Evolutionary conservation across 441 rosid genomes (phyloP).

Genomic region (Populus hybrid): DNA sequence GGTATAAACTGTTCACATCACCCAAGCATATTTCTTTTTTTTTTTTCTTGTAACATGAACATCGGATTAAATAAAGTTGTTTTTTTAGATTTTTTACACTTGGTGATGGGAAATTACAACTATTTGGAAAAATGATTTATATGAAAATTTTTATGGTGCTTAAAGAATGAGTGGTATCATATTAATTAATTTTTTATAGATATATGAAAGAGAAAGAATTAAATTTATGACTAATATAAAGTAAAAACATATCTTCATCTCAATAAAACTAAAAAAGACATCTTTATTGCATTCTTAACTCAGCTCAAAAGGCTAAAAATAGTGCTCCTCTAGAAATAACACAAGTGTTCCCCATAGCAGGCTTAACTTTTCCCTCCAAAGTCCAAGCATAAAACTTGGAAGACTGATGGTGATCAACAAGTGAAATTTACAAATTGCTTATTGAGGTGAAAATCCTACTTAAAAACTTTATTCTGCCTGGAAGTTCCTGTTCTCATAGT

Average conservation of each 20-base stretch:
- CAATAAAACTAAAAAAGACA: background rate
- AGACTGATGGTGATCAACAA: too few species aligned
- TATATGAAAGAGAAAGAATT: too few species aligned
- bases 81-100: background rate
- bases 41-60: background rate
- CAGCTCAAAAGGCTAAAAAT: background rate
- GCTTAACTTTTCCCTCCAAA: too few species aligned
- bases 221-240: too few species aligned
- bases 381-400: too few species aligned
- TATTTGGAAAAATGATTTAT: background rate
- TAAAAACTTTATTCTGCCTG: background rate
- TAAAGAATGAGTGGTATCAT: too few species aligned
- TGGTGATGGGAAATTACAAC: background rate
- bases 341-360: too few species aligned
- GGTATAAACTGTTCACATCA: background rate
- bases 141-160: too few species aligned
- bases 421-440: background rate
- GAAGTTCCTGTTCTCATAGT: background rate
- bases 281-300: background rate
- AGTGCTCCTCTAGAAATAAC: background rate
- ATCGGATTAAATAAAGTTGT: background rate
- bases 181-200: too few species aligned
- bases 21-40: background rate
- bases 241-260: too few species aligned
- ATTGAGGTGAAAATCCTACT: background rate